Evolutionary conservation across 352 stramenopile genomes (phyloP).

Genomic region (Phytophthora tubulina): DNA sequence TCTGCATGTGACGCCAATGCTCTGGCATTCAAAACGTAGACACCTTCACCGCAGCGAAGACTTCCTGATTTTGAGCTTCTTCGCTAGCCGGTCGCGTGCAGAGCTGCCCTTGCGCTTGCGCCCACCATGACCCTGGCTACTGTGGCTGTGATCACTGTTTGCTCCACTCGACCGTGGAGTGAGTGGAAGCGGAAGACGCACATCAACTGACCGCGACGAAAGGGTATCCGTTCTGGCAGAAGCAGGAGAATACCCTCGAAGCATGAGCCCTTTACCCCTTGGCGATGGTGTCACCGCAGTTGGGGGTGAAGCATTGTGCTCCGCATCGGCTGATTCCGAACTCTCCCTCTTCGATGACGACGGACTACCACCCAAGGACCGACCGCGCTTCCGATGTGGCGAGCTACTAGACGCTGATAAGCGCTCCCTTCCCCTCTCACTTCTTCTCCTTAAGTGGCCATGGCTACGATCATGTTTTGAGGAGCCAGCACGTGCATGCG

Average conservation of each 20-base stretch:
- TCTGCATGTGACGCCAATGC: background rate
- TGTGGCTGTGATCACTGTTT: slow-evolving; percentile 37
- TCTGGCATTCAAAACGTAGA: slow-evolving; percentile 5
- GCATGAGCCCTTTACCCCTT: slow-evolving; percentile 50
- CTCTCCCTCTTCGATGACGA: slow-evolving; percentile 23
- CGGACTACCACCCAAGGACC: slow-evolving; percentile 24
- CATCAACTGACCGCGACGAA: slow-evolving; percentile 35
- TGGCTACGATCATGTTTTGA: slow-evolving; percentile 24
- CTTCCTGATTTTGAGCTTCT: slow-evolving; percentile 87
- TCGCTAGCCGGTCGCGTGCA: slow-evolving; percentile 74
- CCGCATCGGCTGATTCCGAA: slow-evolving; percentile 18
- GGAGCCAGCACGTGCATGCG: slow-evolving; percentile 16
- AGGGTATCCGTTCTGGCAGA: slow-evolving; percentile 26
- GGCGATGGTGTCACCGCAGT: slow-evolving; percentile 35
- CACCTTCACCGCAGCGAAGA: slow-evolving; percentile 42
- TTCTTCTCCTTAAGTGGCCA: slow-evolving; percentile 20
- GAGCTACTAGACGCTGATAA: slow-evolving; percentile 26
- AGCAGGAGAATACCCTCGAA: slow-evolving; percentile 42
- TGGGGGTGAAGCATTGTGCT: slow-evolving; percentile 14
- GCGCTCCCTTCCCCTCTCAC: slow-evolving; percentile 17
- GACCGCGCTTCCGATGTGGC: slow-evolving; percentile 39
- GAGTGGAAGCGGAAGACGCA: slow-evolving; percentile 57
- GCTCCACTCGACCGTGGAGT: slow-evolving; percentile 29
- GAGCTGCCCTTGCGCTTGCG: slow-evolving; percentile 66
- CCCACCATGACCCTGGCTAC: slow-evolving; percentile 24